Base-by-base conservation (phyloP, 345 rosid genomes). In the Pistacia atlantica region DNA sequence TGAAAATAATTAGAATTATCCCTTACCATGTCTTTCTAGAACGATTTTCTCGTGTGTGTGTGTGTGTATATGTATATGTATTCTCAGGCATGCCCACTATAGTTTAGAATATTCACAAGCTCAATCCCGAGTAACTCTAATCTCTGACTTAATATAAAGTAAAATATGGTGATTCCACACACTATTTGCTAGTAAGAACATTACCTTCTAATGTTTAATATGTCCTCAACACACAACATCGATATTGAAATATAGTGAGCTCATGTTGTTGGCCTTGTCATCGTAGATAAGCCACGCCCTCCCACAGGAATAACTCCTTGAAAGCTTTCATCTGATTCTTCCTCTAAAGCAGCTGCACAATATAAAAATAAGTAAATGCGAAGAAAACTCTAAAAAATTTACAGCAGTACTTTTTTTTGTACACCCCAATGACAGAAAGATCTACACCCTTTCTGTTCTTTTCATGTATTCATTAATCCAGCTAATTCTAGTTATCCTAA, bases 211-310 rank as follows among this genome's bases (percentile, higher is more conserved):
- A 72, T 18, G 76, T 28, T 6, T 55, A 60, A 51, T 31, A 65
- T 64, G 64, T 55, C 42, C 42, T 71, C 54, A 4, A 38, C 52
- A 46, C 38, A 35, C 42, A 52, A 42, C 18, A 75, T 45, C 20
- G 6, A 8, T 9, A 72, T 49, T 18, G 8, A 5, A 45, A n/a
- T 59, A 37, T 59, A 73, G 13, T 49, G 61, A 54, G 45, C 38
- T 90, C 88, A 94, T 38, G 95, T 92, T 20, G 98, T 94, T 69
- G 98, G 98, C 70, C 97, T 76, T 42, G 97, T 94, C 89, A 91
- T 94, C 35, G 95, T 92, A 71, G 98, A 92, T 73, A 92, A 83
- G 74, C 98, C 98, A 28, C 98, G 92, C 74, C 97, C 46, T 42
- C 46, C 98, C 51, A 79, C 84, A 20, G 97, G 95, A 67, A 89